phyloP scores from a whole-genome alignment of 1,139 yeast species.

The Debaryomyces robertsiae region DNA sequence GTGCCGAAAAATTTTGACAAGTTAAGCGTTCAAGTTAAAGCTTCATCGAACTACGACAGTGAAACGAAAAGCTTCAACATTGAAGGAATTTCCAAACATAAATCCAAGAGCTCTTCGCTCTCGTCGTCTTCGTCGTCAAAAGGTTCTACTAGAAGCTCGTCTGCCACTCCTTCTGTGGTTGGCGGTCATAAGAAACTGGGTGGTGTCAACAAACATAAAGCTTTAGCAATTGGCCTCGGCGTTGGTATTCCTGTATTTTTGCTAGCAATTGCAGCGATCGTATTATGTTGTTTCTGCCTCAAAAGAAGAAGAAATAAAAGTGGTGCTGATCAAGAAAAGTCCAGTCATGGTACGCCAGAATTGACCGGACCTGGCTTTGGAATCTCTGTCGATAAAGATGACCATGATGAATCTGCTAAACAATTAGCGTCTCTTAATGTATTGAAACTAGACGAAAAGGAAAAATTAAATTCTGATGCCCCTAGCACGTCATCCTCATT shows the following conservation, averaged over 20 bases:
- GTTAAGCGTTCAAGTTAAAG: conserved; percentile 55
- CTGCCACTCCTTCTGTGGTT: conserved; percentile 23
- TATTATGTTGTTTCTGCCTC: conserved; percentile 62
- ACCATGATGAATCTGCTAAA: conserved; percentile 35
- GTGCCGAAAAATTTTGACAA: conserved; percentile 62
- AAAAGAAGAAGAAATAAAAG: conserved; percentile 40
- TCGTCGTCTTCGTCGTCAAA: conserved; percentile 24
- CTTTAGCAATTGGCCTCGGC: conserved; percentile 83
- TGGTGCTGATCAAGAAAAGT: conserved; percentile 36
- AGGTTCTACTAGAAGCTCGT: conserved; percentile 18
- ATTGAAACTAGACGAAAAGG: conserved; percentile 51
- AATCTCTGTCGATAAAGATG: conserved; percentile 31
- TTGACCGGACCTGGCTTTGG: conserved; percentile 40
- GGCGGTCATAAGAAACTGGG: conserved; percentile 11
- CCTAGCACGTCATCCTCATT: conserved; percentile 35
- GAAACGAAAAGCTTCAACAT: conserved; percentile 53
- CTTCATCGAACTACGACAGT: conserved; percentile 38
- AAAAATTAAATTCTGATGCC: conserved; percentile 24
- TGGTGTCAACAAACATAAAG: conserved; percentile 28
- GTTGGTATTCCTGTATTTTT: conserved; percentile 73
- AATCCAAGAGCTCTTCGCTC: conserved; percentile 23
- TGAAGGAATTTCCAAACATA: conserved; percentile 46
- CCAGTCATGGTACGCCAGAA: conserved; percentile 25
- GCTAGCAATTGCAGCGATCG: conserved; percentile 46
- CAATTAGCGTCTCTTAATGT: conserved; percentile 54